Base-by-base conservation (phyloP, 1,139 yeast species). In the Geotrichum histeridarum region DNA sequence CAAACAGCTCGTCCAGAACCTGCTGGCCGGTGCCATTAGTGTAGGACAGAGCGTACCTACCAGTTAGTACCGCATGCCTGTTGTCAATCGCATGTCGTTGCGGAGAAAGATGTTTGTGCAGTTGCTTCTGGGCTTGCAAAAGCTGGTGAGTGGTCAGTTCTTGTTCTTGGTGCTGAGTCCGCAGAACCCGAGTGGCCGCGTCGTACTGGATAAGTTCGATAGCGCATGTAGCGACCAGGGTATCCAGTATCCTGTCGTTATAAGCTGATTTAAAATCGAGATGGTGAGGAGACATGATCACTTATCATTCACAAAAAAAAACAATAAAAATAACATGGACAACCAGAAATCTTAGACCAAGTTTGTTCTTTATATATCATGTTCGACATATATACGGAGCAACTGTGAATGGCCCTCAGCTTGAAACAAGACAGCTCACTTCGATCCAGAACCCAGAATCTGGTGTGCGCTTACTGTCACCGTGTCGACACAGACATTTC, bases 201-300 rank as follows among this genome's bases (percentile, higher is more conserved):
- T 54, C 53, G 51, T 54, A 54, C 31, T 54, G 56, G 18, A 54
- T 27, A 3, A 54, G 45, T 15, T 43, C 48, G 27, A 54, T 46
- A 27, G 48, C 42, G 22, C 56, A 50, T 2, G 50, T 36, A 4
- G 54, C 56, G 4, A 54, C 54, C 9, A 42, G 18, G 15, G 32
- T 42, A 35, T 48, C 50, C 6, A 54, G 41, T 1, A 50, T 39
- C 27, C 54, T 36, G 41, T 54, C 50, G 22, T 46, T 46, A 35
- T 42, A 49, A 12, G 54, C 49, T 11, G 18, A 15, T 2, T 14
- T 35, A 33, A 44, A 42, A 12, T 43, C 42, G 4, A 30, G 48
- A 27, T 14, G 12, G 30, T 15, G 12, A 8, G 38, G n/a, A 37
- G 27, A 27, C 17, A 35, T 42, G 35, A 8, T 27, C n/a, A 11